Evolutionary conservation across 2,329 filamentous ascomycete species (phyloP), one percentile per base, ranked within the genome.

Genomic region (Ascochyta pisi): DNA sequence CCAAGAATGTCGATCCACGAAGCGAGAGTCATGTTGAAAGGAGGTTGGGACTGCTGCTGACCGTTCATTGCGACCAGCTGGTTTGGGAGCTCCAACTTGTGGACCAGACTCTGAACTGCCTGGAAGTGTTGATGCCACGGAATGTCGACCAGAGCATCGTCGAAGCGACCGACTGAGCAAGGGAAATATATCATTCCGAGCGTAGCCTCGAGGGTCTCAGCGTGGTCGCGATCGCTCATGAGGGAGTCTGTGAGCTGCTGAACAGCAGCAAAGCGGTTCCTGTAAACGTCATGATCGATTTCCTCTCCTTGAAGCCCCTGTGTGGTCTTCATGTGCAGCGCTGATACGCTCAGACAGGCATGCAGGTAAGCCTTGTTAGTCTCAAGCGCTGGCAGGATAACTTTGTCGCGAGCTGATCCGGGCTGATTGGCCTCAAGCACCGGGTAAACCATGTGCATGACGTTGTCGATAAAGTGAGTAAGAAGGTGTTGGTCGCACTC

Each of bases 41-140:
- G 89, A 5, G 90, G 86, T 60, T 88, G 88, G 7, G 79, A 69
- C 61, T 84, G 79, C n/a, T 82, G 80, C 63, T 87, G 83, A 46
- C 82, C 81, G 46, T 84, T 82, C 58, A 76, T 54, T 15, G 86
- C 82, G 39, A 86, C 81, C 50, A 94, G 86, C 43, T 87, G 76
- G 35, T 83, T 82, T 9, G 90, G 89, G 35, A 98, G 86, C 56
- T 93, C 88, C 31, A 98, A 87, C 77, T 91, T 93, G 73, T 90
- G 86, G 23, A 96, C 90, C 49, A 98, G 83, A 66, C 88, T 92
- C 65, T 90, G 89, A 19, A 89, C 94, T 3, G 93, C 93, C 75
- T 96, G 90, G 80, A 98, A 97, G 80, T 99, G 95, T 74, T 96
- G 91, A 79, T 94, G 91, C 95, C 95, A 99, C 22, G 93, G 88